Evolutionary conservation across 345 rosid species (phyloP), one percentile per base, ranked within the genome.

Genomic region (Bruguiera sexangula): DNA sequence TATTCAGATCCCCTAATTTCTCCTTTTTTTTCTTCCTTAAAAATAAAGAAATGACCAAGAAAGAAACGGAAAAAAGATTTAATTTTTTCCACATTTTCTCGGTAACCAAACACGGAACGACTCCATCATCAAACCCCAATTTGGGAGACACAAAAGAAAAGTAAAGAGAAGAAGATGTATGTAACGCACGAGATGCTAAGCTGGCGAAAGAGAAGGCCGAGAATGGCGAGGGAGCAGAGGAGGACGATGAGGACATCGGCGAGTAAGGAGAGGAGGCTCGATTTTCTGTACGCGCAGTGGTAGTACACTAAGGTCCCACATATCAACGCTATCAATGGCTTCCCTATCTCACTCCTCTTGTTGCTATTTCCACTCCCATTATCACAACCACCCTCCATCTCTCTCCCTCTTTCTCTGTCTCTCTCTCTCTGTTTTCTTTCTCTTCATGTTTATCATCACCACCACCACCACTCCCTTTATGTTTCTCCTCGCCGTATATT

Each of bases 201-300:
- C 73, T 92, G 96, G 65, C 99, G 99, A 37, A 92, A 92, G 65
- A 95, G 96, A 34, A 95, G 97, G 76, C 99, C 99, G 66, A 95
- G 97, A 71, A 95, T 95, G 76, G 99, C 99, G 75, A 95, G 97
- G 6, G 99, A 95, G 81, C 97, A 95, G 69, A 92, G 96, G 80
- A 92, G 92, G 73, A 92, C 96, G 75, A 95, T 92, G 78, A 92
- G 78, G 68, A 95, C 97, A 72, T 95, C 97, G 64, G 96, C 78
- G 74, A 92, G 73, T 29, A 95, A 86, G 32, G 99, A 88, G 39
- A 95, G 85, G 59, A 92, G 82, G 73, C 85, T 86, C 20, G 99
- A 87, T 67, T 88, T 86, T 37, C 97, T 82, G 71, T 74, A 87
- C 9, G 93, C 96, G 67, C 99, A 92, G 83, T 95, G 99, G 63